A percentile compares a stretch with the other conserved stretches of the same genome.
phyloP scores from a whole-genome alignment of 129 eudicot species.

The Lactuca saligna region DNA sequence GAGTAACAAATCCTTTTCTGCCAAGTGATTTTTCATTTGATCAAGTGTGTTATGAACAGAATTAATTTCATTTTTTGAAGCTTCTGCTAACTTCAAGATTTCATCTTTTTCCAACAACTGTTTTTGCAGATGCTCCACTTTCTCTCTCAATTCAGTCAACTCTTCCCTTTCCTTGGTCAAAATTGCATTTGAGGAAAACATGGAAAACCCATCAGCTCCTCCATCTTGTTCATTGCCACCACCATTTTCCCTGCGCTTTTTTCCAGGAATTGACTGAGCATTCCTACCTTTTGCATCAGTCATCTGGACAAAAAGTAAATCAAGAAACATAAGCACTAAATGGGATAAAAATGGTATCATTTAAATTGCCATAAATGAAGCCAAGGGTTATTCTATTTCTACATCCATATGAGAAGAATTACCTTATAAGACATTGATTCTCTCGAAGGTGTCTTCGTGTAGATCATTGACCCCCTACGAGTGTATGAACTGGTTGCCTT shows the following conservation, averaged over 20 bases:
- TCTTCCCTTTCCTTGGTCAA: slow-evolving; percentile 72
- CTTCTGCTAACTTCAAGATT: slow-evolving; percentile 64
- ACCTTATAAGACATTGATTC: slow-evolving; percentile 76
- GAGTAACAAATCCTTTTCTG: slow-evolving; percentile 61
- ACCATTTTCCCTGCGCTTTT: slow-evolving; percentile 56
- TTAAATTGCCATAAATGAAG: not conserved
- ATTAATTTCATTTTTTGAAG: slow-evolving; percentile 48
- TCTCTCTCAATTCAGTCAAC: slow-evolving; percentile 60
- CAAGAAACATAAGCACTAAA: not conserved
- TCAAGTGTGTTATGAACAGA: slow-evolving; percentile 47
- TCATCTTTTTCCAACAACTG: slow-evolving; percentile 81
- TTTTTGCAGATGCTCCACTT: slow-evolving; percentile 71
- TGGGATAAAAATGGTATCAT: not conserved
- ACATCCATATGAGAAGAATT: slow-evolving; percentile 18
- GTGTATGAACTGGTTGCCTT: slow-evolving; percentile 73
- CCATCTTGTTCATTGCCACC: slow-evolving; percentile 43
- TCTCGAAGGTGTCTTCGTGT: slow-evolving; percentile 88
- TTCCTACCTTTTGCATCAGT: slow-evolving; percentile 55
- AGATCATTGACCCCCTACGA: slow-evolving; percentile 80
- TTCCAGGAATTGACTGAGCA: slow-evolving; percentile 59
- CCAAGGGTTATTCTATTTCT: slow-evolving; percentile 2
- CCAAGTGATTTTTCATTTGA: slow-evolving; percentile 57
- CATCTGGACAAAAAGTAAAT: slow-evolving; percentile 31
- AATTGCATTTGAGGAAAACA: slow-evolving; percentile 47
- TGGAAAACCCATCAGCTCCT: slow-evolving; percentile 45